Evolutionary conservation across 495 filamentous ascomycete species (phyloP), one percentile per base, ranked within the genome.

Genomic region (Podospora conica): DNA sequence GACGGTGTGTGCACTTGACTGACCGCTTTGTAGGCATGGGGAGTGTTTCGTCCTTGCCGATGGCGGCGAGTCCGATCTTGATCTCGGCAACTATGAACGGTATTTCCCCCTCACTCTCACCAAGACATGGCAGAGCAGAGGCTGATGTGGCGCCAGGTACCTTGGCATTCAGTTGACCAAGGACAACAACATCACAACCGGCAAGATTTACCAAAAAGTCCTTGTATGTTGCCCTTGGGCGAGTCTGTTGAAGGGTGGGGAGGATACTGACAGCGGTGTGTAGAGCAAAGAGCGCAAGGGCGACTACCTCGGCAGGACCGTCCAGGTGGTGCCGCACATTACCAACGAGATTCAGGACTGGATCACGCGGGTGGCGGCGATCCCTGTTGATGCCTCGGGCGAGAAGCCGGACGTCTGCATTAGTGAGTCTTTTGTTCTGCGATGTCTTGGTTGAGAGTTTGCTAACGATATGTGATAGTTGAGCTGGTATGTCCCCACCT

Each of bases 11-110:
- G 40, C 29, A n/a, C 25, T 24, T 20, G 6, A 48, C 23, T 9
- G 24, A 58, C 29, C 25, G 60, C 48, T 55, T 53, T 48, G 29
- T 25, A 71, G 68, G 58, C 78, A 79, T 65, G 78, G 77, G 29
- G 77, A 80, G 70, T 74, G 68, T 64, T 80, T 80, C 60, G 79
- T 82, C 8, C 72, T 80, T 3, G 70, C 71, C 1, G 69, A 71
- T 33, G 76, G 75, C 18, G 70, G 70, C 53, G 76, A 76, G 60
- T 66, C 68, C 3, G 95, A 98, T 77, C 85, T 98, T 11, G 95
- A 98, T 76, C 85, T 98, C 21, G 95, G 95, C 54, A 97, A 98
- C 80, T 98, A 98, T 76, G 94, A 98, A 78, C 83, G 92, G 22
- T 91, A 73, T 68, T 58, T 9, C 23, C 3, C 12, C 18, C 40